Percentiles rank a stretch among this genome's conserved stretches.
Conservation (phyloP, 2,329 filamentous ascomycete species). For the Colletotrichum noveboracense region DNA sequence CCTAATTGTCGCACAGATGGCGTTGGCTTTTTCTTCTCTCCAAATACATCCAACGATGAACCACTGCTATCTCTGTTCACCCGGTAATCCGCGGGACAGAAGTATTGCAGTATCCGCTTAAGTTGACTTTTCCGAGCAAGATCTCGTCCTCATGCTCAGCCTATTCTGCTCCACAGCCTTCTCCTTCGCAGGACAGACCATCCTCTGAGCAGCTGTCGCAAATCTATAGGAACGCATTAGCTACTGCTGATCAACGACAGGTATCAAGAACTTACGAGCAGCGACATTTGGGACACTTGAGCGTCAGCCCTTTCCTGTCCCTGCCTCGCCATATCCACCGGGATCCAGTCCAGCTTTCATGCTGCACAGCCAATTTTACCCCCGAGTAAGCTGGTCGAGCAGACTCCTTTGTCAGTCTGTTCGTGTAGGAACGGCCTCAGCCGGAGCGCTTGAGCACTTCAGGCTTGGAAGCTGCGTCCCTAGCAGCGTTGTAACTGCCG, state of each 20-base stretch:
- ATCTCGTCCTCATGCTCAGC: neutral
- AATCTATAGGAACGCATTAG: neutral
- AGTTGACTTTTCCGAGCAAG: neutral
- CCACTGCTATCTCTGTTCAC: neutral
- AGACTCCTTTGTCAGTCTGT: too few species aligned
- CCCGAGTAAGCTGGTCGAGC: too few species aligned
- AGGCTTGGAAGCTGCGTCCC: too few species aligned
- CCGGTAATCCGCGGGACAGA: neutral
- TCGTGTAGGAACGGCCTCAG: too few species aligned
- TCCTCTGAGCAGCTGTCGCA: neutral
- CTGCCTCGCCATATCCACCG: too few species aligned
- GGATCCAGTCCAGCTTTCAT: too few species aligned
- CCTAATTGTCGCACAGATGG: neutral
- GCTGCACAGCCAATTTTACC: too few species aligned
- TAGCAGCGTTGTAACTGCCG: too few species aligned
- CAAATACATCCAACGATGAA: too few species aligned
- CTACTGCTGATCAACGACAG: neutral
- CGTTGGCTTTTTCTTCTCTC: neutral
- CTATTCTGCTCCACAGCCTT: neutral
- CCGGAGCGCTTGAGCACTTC: neutral
- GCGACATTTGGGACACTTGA: too few species aligned
- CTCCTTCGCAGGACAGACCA: neutral
- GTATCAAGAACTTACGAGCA: neutral
- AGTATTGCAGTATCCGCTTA: neutral
- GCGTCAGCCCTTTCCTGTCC: neutral